Conservation (phyloP, 164 flowering plant genomes). For the Liriodendron chinense region DNA sequence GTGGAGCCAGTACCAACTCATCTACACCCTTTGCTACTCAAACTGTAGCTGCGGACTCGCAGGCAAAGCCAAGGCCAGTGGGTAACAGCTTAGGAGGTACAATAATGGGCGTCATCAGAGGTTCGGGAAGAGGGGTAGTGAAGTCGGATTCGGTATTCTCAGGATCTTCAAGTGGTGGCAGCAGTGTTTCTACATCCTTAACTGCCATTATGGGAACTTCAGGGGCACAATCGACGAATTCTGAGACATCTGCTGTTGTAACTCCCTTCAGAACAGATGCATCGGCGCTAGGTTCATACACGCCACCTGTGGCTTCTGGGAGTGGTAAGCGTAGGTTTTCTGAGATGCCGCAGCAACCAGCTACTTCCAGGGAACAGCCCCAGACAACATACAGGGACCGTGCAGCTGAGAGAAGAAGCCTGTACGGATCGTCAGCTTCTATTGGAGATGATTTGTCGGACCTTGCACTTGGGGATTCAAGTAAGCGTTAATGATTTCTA, state of each 20-base stretch:
- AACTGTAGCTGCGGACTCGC: constrained; percentile 38
- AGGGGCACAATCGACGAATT: constrained; percentile 30
- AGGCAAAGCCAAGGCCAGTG: constrained; percentile 49
- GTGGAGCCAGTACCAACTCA: constrained; percentile 17
- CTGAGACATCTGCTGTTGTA: constrained; percentile 28
- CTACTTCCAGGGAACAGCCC: constrained; percentile 47
- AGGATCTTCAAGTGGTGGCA: constrained; percentile 30
- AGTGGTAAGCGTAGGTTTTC: constrained; percentile 92
- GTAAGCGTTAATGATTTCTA: constrained; percentile 53
- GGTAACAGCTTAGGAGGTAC: constrained; percentile 70
- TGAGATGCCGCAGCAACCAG: constrained; percentile 64
- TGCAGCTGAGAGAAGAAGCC: constrained; percentile 95
- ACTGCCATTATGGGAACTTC: constrained; percentile 18
- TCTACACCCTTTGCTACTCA: constrained; percentile 23
- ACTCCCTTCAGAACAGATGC: constrained; percentile 83
- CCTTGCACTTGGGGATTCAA: constrained; percentile 55
- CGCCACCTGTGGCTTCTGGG: constrained; percentile 51
- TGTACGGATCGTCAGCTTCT: constrained; percentile 72
- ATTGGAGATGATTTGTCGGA: constrained; percentile 49
- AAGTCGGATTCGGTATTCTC: constrained; percentile 59
- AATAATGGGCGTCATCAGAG: constrained; percentile 85
- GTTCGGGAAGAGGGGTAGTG: constrained; percentile 72
- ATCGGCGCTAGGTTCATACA: constrained; percentile 80
- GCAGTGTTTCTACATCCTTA: constrained; percentile 19
- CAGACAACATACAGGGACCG: constrained; percentile 86